Percentiles rank a stretch among this genome's conserved stretches.
phyloP scores from a whole-genome alignment of 164 flowering plant genomes.

The Annona squamosa region DNA sequence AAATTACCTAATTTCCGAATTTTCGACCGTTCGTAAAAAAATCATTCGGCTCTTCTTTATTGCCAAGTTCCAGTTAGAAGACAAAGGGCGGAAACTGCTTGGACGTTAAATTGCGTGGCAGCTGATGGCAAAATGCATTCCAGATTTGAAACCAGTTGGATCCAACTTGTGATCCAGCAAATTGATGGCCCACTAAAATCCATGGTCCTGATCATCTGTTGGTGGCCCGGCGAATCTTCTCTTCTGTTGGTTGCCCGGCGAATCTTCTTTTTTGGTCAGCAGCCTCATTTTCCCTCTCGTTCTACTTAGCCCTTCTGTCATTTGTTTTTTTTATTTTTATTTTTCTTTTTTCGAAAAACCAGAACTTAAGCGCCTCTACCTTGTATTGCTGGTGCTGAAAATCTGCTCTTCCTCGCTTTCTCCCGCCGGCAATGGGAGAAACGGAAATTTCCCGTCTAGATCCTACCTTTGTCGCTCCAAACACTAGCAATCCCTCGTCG shows the following conservation, averaged over 20 bases:
- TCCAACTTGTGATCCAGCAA: neutral
- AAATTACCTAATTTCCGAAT: no score
- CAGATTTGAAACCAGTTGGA: neutral
- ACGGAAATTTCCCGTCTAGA: neutral
- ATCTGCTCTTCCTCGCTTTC: neutral
- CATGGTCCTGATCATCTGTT: neutral
- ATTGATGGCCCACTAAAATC: neutral
- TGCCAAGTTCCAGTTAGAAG: no score
- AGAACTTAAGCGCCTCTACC: neutral
- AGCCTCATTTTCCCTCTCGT: neutral
- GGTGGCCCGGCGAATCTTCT: neutral
- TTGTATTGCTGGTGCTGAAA: neutral
- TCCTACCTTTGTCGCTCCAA: neutral
- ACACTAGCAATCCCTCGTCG: neutral
- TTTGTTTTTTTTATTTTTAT: no score
- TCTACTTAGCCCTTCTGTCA: no score
- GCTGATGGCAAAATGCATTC: neutral
- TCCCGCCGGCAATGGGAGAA: slow-evolving; percentile 1
- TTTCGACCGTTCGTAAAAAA: no score
- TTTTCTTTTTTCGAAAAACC: neutral
- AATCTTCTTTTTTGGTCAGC: neutral
- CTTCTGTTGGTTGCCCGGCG: neutral
- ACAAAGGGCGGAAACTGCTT: neutral
- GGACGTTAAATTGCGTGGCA: neutral
- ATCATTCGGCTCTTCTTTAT: no score